Evolutionary conservation across 1,139 yeast genomes (phyloP).

Genomic region (Saccharomyces hybrid): DNA sequence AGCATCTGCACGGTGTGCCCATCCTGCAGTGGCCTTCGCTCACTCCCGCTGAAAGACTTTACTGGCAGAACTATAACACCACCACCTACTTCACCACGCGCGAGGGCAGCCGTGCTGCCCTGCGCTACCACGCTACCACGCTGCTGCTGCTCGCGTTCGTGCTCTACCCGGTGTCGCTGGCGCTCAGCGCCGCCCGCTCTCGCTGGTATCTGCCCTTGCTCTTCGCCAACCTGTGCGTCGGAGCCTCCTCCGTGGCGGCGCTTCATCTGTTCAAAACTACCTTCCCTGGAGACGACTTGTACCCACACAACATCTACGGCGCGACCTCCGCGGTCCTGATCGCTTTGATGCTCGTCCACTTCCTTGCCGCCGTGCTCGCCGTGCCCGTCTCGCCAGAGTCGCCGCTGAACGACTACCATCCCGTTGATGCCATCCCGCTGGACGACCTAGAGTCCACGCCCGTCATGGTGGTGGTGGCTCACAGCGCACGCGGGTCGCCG

Average conservation of each 20-base stretch:
- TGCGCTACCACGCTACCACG: slow-evolving; percentile 50
- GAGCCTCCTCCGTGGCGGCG: slow-evolving; percentile 47
- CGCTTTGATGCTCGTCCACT: slow-evolving; percentile 47
- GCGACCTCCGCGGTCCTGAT: slow-evolving; percentile 57
- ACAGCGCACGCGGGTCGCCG: slow-evolving; percentile 7
- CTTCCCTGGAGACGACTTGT: slow-evolving; percentile 51
- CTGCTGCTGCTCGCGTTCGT: slow-evolving; percentile 44
- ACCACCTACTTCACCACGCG: slow-evolving; percentile 63
- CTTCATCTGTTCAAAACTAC: slow-evolving; percentile 54
- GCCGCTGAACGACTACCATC: slow-evolving; percentile 37
- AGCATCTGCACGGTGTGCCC: slow-evolving; percentile 66
- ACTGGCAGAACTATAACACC: slow-evolving; percentile 78
- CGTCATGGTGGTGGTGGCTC: slow-evolving; percentile 9
- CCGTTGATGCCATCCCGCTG: slow-evolving; percentile 27
- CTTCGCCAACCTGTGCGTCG: slow-evolving; percentile 43
- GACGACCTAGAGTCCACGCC: slow-evolving; percentile 12
- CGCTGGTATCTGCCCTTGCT: slow-evolving; percentile 53
- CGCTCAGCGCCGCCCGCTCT: slow-evolving; percentile 53
- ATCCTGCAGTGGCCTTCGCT: slow-evolving; percentile 56
- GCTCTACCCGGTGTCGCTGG: slow-evolving; percentile 63
- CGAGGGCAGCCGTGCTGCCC: slow-evolving; percentile 40
- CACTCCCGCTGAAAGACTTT: slow-evolving; percentile 62
- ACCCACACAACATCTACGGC: slow-evolving; percentile 70
- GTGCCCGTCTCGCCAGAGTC: not conserved
- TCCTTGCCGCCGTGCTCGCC: slow-evolving; percentile 43